Conservation (phyloP, 306 rosid species). For the Carpinus fangiana region DNA sequence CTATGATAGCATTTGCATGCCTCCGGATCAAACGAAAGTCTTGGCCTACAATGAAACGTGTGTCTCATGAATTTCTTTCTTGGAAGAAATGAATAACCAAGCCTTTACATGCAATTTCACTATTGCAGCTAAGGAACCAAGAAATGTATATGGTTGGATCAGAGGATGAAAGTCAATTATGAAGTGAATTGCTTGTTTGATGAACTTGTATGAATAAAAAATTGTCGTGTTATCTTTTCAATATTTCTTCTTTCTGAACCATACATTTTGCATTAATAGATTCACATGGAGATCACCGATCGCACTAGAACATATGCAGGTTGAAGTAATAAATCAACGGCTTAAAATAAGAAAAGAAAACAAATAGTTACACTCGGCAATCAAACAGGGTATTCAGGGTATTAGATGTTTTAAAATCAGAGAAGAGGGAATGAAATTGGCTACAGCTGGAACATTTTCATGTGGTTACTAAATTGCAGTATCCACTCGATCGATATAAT, state of each 20-base stretch:
- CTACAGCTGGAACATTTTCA: background rate
- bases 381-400: constrained; percentile 56
- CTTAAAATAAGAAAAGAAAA: background rate
- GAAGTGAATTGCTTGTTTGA: background rate
- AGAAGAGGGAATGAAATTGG: background rate
- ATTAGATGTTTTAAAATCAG: constrained; percentile 58
- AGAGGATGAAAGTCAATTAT: too few relatives aligned
- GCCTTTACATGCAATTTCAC: background rate
- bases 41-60: background rate
- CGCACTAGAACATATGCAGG: background rate
- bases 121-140: too few relatives aligned
- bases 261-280: too few relatives aligned
- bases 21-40: background rate
- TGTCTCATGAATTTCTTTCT: background rate
- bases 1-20: background rate
- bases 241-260: too few relatives aligned
- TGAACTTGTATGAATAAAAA: too few relatives aligned
- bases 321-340: background rate
- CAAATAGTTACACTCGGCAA: constrained; percentile 33
- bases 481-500: background rate
- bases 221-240: too few relatives aligned
- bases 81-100: background rate
- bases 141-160: too few relatives aligned
- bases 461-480: background rate
- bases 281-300: background rate